Evolutionary conservation across 192 early-diverging fungal genomes (phyloP), one percentile per base, ranked within the genome.

Genomic region (Mortierella antarctica): DNA sequence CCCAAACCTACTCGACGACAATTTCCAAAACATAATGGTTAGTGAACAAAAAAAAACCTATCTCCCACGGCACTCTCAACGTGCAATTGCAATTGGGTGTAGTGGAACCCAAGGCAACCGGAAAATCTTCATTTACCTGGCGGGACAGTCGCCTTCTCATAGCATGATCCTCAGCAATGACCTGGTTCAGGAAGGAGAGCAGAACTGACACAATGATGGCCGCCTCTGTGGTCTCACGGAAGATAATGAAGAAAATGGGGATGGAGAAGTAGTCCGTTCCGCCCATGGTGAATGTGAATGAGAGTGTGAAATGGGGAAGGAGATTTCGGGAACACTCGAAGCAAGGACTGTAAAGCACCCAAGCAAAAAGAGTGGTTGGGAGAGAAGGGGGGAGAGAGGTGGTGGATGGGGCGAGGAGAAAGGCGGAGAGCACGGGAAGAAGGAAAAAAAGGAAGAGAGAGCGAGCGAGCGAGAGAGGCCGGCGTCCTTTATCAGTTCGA

Each of bases 211-310:
- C 83, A 71, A 98, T 91, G 74, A 97, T 88, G 21, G 91, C 91
- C 6, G 93, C 94, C 85, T 98, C 96, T 9, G 93, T 86, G 11
- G 94, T 92, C 86, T 97, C 95, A 49, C 94, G 82, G 70, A 95
- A 89, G 20, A 94, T 21, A 12, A 95, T 91, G 66, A 94, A 93
- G 71, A 93, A 94, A 45, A 90, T 88, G 12, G 92, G 86, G 0
- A 91, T 85, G 4, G 62, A 66, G 46, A 78, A 65, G 71, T 66
- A 73, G 9, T 66, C 50, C 1, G 67, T 48, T 4, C 31, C 31
- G 31, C 48, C 72, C 57, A 64, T 78, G 1, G 31, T 50, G 74
- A 39, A 2, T 15, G 23, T n/a, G 42, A 9, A 48, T 18, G 0
- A 50, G 5, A 46, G 42, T 14, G 39, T 41, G 21, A 60, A 57